Evolutionary conservation across 192 early-diverging fungal genomes (phyloP).

Genomic region (Pilobolus umbonatus): DNA sequence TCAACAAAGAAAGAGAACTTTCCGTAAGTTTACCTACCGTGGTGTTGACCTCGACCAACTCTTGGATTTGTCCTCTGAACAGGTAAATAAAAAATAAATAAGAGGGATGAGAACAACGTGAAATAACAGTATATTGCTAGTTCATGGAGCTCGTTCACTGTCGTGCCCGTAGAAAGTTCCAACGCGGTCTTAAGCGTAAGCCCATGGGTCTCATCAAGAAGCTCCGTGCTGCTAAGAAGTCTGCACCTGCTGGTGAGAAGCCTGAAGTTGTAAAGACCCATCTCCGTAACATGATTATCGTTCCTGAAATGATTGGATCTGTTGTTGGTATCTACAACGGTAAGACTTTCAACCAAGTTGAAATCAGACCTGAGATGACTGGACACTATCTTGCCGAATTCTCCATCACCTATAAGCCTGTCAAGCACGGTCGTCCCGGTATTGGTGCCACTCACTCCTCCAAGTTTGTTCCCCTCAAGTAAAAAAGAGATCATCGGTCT

Average conservation of each 20-base stretch:
- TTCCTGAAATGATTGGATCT: conserved; percentile 99
- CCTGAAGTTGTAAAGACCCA: conserved; percentile 97
- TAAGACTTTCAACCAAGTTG: conserved; percentile 99
- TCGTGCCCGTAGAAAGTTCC: conserved; percentile 96
- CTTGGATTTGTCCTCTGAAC: conserved; percentile 87
- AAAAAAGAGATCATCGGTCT: conserved; percentile 29
- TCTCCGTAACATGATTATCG: conserved; percentile 98
- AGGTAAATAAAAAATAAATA: conserved; percentile 36
- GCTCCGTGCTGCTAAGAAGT: conserved; percentile 97
- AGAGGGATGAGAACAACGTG: neutral
- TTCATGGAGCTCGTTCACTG: conserved; percentile 91
- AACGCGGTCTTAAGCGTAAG: conserved; percentile 98
- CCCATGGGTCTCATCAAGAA: conserved; percentile 99
- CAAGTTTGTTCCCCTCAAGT: conserved; percentile 88
- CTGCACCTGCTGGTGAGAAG: conserved; percentile 84
- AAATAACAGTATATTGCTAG: conserved; percentile 27
- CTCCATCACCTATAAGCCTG: conserved; percentile 95
- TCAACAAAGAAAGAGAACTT: conserved; percentile 83
- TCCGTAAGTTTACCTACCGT: conserved; percentile 97
- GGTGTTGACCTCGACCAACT: conserved; percentile 96
- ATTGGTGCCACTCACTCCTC: conserved; percentile 98
- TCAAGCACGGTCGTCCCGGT: conserved; percentile 99
- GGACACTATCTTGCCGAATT: conserved; percentile 33
- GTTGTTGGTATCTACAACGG: conserved; percentile 97
- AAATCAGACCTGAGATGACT: conserved; percentile 68